Evolutionary conservation across 163 green algal genomes (phyloP).

Genomic region (Coccomyxa subellipsoidea): DNA sequence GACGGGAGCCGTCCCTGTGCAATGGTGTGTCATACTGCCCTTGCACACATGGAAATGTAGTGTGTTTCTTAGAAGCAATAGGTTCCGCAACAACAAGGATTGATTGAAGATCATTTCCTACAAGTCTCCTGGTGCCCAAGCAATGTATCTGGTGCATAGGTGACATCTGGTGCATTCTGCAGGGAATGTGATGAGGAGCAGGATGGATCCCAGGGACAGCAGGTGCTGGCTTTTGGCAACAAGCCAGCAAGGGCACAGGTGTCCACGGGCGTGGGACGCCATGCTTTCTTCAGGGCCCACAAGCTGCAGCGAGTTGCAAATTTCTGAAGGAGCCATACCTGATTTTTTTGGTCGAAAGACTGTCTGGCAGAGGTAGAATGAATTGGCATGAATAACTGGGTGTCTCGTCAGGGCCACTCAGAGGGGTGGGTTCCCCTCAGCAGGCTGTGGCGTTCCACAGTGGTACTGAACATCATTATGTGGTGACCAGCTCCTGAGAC

Average conservation of each 20-base stretch:
- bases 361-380: background rate
- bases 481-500: too few relatives aligned
- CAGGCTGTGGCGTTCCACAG: too few relatives aligned
- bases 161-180: too few relatives aligned
- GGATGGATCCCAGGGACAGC: slow-evolving; percentile 19
- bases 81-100: background rate
- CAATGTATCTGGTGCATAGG: background rate
- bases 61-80: background rate
- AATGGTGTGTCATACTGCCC: slow-evolving; percentile 22
- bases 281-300: slow-evolving; percentile 64
- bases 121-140: background rate
- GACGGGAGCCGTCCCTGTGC: slow-evolving; percentile 27
- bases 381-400: too few relatives aligned
- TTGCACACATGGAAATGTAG: background rate
- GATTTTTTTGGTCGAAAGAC: too few relatives aligned
- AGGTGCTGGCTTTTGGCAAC: slow-evolving; percentile 23
- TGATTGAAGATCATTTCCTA: background rate
- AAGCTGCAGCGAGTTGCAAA: slow-evolving; percentile 54
- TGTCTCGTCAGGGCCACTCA: too few relatives aligned
- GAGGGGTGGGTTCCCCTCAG: too few relatives aligned
- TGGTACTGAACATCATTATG: too few relatives aligned
- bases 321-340: slow-evolving; percentile 6
- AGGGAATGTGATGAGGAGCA: slow-evolving; percentile 54
- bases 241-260: background rate
- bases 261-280: slow-evolving; percentile 44